A percentile compares a stretch with the other conserved stretches of the same genome.
phyloP scores from a whole-genome alignment of 441 rosid genomes.

The Theobroma grandiflorum region DNA sequence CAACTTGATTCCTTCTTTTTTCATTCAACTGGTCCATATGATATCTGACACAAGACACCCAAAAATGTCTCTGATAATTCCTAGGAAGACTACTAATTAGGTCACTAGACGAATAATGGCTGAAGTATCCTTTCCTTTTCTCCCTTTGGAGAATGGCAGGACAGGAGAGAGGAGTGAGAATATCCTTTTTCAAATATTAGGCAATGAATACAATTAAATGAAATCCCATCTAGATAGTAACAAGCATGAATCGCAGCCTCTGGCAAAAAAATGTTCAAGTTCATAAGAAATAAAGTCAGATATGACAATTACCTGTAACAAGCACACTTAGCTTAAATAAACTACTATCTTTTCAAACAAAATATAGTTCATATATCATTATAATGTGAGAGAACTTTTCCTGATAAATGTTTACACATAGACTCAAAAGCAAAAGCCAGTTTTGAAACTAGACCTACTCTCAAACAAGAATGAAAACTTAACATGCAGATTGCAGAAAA shows the following conservation, averaged over 20 bases:
- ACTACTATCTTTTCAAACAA: slow-evolving; percentile 1
- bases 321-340: slow-evolving; percentile 6
- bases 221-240: slow-evolving; percentile 1
- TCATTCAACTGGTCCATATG: neutral
- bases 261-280: neutral
- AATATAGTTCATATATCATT: neutral
- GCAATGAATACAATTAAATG: neutral
- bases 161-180: neutral
- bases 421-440: neutral
- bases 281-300: neutral
- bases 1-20: neutral
- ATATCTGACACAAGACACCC: slow-evolving; percentile 8
- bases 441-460: neutral
- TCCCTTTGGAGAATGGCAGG: neutral
- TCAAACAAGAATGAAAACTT: slow-evolving; percentile 1
- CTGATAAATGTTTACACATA: neutral
- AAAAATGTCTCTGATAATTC: slow-evolving; percentile 15
- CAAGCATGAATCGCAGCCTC: neutral
- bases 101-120: neutral
- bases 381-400: neutral
- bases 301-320: neutral
- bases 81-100: neutral
- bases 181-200: neutral
- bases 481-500: slow-evolving; percentile 8
- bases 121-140: neutral